Evolutionary conservation across 257 asterid species (phyloP).

Genomic region (Dorcoceras hygrometricum): DNA sequence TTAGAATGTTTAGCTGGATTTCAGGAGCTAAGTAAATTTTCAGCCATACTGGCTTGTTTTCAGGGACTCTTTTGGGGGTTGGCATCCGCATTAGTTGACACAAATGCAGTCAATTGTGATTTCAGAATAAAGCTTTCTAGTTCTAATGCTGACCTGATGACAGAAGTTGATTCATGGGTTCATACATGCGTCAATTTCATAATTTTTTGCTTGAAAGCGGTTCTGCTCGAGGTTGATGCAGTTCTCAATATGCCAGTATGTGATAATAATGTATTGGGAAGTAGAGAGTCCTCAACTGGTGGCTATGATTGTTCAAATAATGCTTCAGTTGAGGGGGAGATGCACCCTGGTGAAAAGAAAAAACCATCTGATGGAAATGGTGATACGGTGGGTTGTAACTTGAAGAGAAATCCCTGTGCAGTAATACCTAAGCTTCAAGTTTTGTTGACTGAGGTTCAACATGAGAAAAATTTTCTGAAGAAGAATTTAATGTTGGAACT

Average conservation of each 20-base stretch:
- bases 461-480: conserved; percentile 39
- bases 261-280: conserved; percentile 19
- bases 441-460: conserved; percentile 49
- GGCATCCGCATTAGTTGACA: conserved; percentile 44
- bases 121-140: conserved; percentile 34
- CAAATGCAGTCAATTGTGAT: conserved; percentile 30
- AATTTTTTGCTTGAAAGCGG: conserved; percentile 32
- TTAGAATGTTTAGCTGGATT: conserved; percentile 31
- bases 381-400: conserved; percentile 24
- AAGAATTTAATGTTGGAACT: conserved; percentile 47
- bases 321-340: conserved; percentile 31
- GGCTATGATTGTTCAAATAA: conserved; percentile 28
- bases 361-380: conserved; percentile 27
- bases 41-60: conserved; percentile 53
- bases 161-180: conserved; percentile 39
- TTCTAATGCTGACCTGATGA: conserved; percentile 37
- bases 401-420: conserved; percentile 27
- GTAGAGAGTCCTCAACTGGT: conserved; percentile 23
- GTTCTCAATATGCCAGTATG: conserved; percentile 26
- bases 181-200: conserved; percentile 43
- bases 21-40: conserved; percentile 47
- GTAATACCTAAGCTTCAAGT: conserved; percentile 40
- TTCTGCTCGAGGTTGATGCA: conserved; percentile 55
- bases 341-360: conserved; percentile 9
- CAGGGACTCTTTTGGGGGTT: conserved; percentile 79